Base-by-base conservation (phyloP, 306 rosid genomes). In the Vicia sativa region DNA sequence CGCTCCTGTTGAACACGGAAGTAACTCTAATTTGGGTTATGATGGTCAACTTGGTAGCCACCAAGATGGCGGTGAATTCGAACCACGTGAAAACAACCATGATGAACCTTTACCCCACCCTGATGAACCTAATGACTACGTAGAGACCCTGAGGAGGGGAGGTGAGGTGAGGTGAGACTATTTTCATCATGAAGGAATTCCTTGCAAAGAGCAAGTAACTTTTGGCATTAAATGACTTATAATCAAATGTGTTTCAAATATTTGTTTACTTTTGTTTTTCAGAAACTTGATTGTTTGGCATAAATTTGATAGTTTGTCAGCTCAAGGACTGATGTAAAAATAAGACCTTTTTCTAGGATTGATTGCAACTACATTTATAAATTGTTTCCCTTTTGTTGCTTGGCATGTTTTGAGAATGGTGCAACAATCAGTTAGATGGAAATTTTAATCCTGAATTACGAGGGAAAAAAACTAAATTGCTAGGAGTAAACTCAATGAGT, bases 121-220 rank as follows among this genome's bases (percentile, higher is more conserved):
- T 21, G 81, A 67, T 62, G 80, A 78, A 65, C 65, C 77, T 48
- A 48, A 70, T 58, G 70, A 58, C 52, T 74, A 29, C 1, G 72
- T 64, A 3, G 76, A 78, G 67, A 61, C 28, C 72, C 65, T 76
- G 23, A 14, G 79, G 6, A 14, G n/a, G n/a, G n/a, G n/a, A n/a
- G n/a, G n/a, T n/a, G n/a, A n/a, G 79, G 6, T 74, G 65, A 74
- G 74, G 8, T 60, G 61, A 74, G 70, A 49, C 21, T 38, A 26
- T 60, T 42, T 68, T 42, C 19, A 5, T 54, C 7, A n/a, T 53
- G 52, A 65, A 34, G 56, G 50, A 34, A 16, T 52, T 25, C 45
- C 81, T 64, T 42, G 58, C 35, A 2, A 2, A 64, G 39, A 34
- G 74, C 63, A 13, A 31, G 49, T 37, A 57, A 15, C 58, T 14